Evolutionary conservation across 345 rosid genomes (phyloP).

Genomic region (Arabidopsis suecica): DNA sequence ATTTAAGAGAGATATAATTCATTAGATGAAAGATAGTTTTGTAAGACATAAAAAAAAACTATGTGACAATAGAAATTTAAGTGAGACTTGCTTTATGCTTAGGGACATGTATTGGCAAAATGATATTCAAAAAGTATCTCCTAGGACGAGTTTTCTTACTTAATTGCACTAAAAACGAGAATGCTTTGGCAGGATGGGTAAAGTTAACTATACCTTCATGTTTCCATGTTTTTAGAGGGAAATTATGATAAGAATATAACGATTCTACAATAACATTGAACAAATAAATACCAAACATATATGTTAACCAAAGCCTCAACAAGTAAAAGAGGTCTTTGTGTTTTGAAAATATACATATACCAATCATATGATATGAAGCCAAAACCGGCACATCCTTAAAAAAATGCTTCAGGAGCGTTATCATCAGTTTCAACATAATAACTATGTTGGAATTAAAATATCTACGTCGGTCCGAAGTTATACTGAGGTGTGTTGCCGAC

Average conservation of each 20-base stretch:
- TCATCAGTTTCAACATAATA: not conserved
- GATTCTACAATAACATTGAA: conserved; percentile 7
- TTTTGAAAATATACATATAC: not conserved
- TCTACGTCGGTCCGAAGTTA: conserved; percentile 17
- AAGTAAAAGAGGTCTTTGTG: not conserved
- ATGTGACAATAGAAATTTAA: not conserved
- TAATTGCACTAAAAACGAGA: conserved; percentile 2
- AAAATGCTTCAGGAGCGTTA: not conserved
- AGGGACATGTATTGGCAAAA: conserved; percentile 11
- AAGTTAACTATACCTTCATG: not conserved
- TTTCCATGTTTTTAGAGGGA: conserved; percentile 9
- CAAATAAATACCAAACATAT: not conserved
- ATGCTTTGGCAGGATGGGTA: not conserved
- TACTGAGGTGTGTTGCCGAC: conserved; percentile 33
- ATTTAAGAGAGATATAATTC: not conserved
- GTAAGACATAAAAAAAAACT: not conserved
- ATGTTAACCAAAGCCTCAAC: conserved; percentile 7
- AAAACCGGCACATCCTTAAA: conserved; percentile 14
- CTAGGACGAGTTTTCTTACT: not conserved
- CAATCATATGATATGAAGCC: conserved; percentile 16
- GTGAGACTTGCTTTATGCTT: not conserved
- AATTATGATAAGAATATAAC: not conserved
- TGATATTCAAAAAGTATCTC: not conserved
- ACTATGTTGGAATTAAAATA: not conserved
- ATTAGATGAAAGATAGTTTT: not conserved